Evolutionary conservation across 129 eudicot genomes (phyloP).

Genomic region (Flaveria linearis): DNA sequence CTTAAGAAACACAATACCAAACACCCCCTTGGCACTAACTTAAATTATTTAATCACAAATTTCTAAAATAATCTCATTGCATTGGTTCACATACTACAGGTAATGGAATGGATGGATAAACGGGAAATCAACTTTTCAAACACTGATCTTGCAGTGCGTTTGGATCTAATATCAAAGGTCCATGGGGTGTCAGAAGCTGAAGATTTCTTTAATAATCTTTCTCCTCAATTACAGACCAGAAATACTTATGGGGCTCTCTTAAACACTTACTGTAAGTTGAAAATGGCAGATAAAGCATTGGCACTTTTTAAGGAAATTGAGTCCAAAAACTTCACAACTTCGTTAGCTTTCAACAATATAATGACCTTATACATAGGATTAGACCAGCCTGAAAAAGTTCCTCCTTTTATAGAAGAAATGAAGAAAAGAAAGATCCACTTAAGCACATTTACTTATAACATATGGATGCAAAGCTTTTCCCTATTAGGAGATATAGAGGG

Average conservation of each 20-base stretch:
- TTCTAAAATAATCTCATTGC: neutral
- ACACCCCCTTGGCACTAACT: neutral
- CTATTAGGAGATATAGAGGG: conserved; percentile 62
- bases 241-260: conserved; percentile 71
- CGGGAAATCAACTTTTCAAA: conserved; percentile 39
- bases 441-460: conserved; percentile 41
- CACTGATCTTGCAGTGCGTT: conserved; percentile 50
- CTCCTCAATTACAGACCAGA: conserved; percentile 42
- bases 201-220: conserved; percentile 54
- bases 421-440: conserved; percentile 50
- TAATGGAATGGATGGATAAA: conserved; percentile 87
- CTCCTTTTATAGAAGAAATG: conserved; percentile 62
- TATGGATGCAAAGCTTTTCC: conserved; percentile 66
- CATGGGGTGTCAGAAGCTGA: conserved; percentile 74
- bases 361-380: conserved; percentile 60
- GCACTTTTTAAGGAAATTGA: conserved; percentile 61
- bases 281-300: conserved; percentile 58
- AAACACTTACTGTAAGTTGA: conserved; percentile 61
- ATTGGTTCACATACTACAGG: conserved; percentile 33
- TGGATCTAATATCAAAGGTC: conserved; percentile 61
- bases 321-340: conserved; percentile 37
- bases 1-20: neutral
- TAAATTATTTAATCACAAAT: neutral
- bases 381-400: conserved; percentile 65
- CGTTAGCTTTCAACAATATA: conserved; percentile 55